These are phyloP conservation scores for Penicillium maclennaniae DNA, from an alignment of 495 filamentous ascomycete species.

Conservation along the genomic window DNA sequence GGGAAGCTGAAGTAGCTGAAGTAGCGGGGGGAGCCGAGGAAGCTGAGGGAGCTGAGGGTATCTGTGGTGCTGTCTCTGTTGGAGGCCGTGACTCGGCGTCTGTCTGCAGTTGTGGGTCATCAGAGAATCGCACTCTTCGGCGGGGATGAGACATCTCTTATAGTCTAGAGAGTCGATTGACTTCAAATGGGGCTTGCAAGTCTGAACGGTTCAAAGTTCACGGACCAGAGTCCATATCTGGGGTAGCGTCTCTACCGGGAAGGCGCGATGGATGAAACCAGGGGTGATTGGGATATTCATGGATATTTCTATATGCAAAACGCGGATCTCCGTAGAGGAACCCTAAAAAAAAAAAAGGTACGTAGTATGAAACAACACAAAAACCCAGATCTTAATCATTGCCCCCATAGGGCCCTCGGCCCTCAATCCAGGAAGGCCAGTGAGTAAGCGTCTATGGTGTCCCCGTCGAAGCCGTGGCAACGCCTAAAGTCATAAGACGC, in stretches of 20 bases:
- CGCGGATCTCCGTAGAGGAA: slow-evolving; percentile 16
- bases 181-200: background rate
- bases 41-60: background rate
- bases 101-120: background rate
- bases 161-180: background rate
- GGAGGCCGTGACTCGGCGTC: background rate
- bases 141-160: background rate
- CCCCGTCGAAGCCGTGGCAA: slow-evolving; percentile 17
- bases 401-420: slow-evolving; percentile 11
- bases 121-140: slow-evolving; percentile 9
- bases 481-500: slow-evolving; percentile 20
- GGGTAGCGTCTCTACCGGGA: background rate
- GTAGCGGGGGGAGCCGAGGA: background rate
- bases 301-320: slow-evolving; percentile 32
- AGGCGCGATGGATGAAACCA: slow-evolving; percentile 1
- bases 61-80: background rate
- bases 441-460: slow-evolving; percentile 14
- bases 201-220: background rate
- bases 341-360: slow-evolving; percentile 13
- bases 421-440: slow-evolving; percentile 2
- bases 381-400: slow-evolving; percentile 11
- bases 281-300: slow-evolving; percentile 1
- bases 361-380: slow-evolving; percentile 18
- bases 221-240: background rate
- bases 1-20: background rate